Evolutionary conservation across 768 basidiomycete genomes (phyloP).

Genomic region (Candolleomyces eurysporus): DNA sequence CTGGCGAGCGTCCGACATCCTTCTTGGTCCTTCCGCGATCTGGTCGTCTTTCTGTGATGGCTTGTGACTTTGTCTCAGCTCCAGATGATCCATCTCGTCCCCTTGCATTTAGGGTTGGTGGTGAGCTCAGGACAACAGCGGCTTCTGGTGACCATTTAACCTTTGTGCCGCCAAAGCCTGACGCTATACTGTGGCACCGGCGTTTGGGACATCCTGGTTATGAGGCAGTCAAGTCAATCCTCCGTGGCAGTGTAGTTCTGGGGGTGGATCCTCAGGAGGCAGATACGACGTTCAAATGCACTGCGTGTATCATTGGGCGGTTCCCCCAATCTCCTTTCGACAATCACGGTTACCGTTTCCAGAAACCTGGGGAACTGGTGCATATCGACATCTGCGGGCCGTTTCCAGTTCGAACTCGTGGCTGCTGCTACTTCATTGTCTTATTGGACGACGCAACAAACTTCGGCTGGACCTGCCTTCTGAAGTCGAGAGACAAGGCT

Average conservation of each 20-base stretch:
- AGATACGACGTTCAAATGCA: conserved; percentile 9
- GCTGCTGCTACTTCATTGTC: conserved; percentile 8
- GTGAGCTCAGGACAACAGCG: background rate
- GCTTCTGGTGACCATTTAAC: background rate
- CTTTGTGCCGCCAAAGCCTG: background rate
- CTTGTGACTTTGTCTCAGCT: background rate
- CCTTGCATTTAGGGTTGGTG: background rate
- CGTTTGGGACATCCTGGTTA: conserved; percentile 21
- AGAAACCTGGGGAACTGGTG: conserved; percentile 16
- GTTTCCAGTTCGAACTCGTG: conserved; percentile 12
- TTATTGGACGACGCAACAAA: conserved; percentile 20
- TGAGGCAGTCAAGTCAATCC: conserved; percentile 14
- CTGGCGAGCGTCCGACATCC: background rate
- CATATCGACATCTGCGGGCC: conserved; percentile 27
- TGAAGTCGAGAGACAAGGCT: conserved; percentile 10
- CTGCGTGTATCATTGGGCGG: conserved; percentile 24
- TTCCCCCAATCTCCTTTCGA: conserved; percentile 12
- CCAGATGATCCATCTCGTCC: background rate
- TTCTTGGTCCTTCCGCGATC: background rate
- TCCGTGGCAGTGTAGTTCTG: conserved; percentile 15
- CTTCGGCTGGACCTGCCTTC: conserved; percentile 12
- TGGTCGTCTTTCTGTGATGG: background rate
- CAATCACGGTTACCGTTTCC: conserved; percentile 5
- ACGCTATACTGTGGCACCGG: conserved; percentile 20
- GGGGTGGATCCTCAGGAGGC: conserved; percentile 12